A percentile compares a stretch with the other conserved stretches of the same genome.
Conservation (phyloP, 202 grass and related monocot species). For the Carex sylvatica region DNA sequence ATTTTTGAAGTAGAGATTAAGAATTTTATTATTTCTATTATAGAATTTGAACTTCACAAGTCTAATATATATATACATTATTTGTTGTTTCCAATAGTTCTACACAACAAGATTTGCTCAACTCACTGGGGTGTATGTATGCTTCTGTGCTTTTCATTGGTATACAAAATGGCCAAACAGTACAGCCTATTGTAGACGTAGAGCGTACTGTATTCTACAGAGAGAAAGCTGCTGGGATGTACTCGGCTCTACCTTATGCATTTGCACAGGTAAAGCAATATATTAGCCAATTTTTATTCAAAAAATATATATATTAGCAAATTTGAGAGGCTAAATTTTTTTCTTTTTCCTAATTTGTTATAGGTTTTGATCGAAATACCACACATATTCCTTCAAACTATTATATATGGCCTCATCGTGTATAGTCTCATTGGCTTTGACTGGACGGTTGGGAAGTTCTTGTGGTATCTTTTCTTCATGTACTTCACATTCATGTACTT, state of each 20-base stretch:
- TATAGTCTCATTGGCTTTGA: slow-evolving; percentile 84
- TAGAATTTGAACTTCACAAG: background rate
- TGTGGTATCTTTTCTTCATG: slow-evolving; percentile 98
- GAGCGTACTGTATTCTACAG: slow-evolving; percentile 92
- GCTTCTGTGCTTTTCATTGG: slow-evolving; percentile 92
- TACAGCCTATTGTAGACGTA: slow-evolving; percentile 92
- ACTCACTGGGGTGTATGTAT: slow-evolving; percentile 93
- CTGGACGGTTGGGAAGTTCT: slow-evolving; percentile 70
- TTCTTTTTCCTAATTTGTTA: slow-evolving; percentile 18
- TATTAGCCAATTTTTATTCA: background rate
- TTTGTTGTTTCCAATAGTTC: slow-evolving; percentile 34
- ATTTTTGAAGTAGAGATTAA: background rate
- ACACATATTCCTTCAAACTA: slow-evolving; percentile 81
- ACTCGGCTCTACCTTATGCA: slow-evolving; percentile 90
- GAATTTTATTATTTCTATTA: background rate
- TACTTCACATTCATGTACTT: slow-evolving; percentile 99
- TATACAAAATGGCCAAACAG: slow-evolving; percentile 90
- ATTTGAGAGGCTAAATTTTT: background rate
- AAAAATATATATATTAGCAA: background rate
- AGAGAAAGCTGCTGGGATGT: slow-evolving; percentile 94
- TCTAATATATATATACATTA: background rate
- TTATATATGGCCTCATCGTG: slow-evolving; percentile 76
- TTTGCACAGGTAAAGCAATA: slow-evolving; percentile 71
- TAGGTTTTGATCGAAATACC: slow-evolving; percentile 97
- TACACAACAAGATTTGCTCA: slow-evolving; percentile 59